Conservation (phyloP, 257 asterid genomes). For the Verbena officinalis region DNA sequence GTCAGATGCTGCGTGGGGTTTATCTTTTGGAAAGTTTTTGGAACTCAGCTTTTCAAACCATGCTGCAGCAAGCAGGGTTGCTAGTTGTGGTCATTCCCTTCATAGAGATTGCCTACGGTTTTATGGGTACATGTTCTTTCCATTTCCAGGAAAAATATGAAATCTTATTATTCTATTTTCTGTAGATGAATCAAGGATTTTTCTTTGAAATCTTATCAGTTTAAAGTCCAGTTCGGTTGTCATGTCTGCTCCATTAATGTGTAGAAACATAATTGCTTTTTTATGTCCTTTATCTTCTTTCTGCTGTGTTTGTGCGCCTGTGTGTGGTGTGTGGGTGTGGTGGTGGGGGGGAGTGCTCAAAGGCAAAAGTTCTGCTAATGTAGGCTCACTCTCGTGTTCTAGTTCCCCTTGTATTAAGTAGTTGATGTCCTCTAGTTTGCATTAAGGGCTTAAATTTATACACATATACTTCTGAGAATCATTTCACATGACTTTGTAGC, state of each 20-base stretch:
- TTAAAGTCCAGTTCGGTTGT: constrained; percentile 24
- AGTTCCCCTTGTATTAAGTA: constrained; percentile 16
- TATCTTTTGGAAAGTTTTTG: constrained; percentile 77
- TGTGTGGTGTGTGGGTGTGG: neutral
- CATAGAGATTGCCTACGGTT: constrained; percentile 86
- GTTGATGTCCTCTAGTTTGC: neutral
- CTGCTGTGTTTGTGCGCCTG: neutral
- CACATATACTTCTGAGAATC: neutral
- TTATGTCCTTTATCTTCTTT: neutral
- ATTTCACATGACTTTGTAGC: neutral
- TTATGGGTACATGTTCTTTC: constrained; percentile 59
- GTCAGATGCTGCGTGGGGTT: constrained; percentile 85
- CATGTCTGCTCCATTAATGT: constrained; percentile 10
- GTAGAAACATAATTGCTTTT: neutral
- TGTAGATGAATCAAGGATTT: constrained; percentile 3
- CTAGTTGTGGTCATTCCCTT: constrained; percentile 85
- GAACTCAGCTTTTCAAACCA: constrained; percentile 87
- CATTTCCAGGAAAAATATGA: neutral
- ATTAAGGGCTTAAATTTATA: no score
- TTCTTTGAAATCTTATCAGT: neutral
- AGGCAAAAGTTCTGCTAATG: neutral
- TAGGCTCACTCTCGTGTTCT: constrained; percentile 11
- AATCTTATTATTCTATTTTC: constrained; percentile 1
- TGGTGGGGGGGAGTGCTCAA: neutral
- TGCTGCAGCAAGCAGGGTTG: constrained; percentile 85